Base-by-base conservation (phyloP, 768 basidiomycete genomes). In the Lactarius tabidus region DNA sequence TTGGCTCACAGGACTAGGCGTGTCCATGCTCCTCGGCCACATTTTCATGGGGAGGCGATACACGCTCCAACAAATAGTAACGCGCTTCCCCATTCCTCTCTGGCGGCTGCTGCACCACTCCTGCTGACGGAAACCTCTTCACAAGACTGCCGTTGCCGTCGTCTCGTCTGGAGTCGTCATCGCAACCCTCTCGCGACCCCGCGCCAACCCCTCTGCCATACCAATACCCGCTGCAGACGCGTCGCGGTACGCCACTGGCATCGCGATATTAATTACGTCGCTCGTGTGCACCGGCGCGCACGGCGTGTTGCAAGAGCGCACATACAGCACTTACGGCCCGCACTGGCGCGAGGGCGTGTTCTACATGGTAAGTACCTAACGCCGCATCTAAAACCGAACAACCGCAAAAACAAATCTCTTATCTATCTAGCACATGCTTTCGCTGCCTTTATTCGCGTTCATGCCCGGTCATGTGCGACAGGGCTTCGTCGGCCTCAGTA, bases 301-400 rank as follows among this genome's bases (percentile, higher is more conserved):
- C 51, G 93, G 93, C 2, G 72, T 89, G 29, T 76, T 90, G 41
- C 91, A 93, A 79, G 91, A 93, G 72, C 79, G 78, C 60, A 92
- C 90, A 9, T 95, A 90, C 73, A 79, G 75, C 60, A 79, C 75
- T 52, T 91, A 91, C 69, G 91, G 91, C 0, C 87, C 87, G 0
- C 85, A 82, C 68, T 95, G 93, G 93, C 84, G 82, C 70, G 93
- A 93, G 74, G 87, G 86, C 3, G 80, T 93, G 3, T 93, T 95
- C 72, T 95, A 93, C 73, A 90, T 87, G 36, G 91, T 93, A 72
- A 55, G 81, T 38, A n/a, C n/a, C n/a, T 36, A 33, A 33, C 10
- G 36, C 5, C 36, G 12, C 36, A 6, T 36, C 3, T 33, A 31
- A 41, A 53, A 53, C 28, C 18, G 23, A 26, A 36, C n/a, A n/a